These are phyloP conservation scores for Penicillium maclennaniae DNA, from an alignment of 495 filamentous ascomycete species.

Conservation along the genomic window DNA sequence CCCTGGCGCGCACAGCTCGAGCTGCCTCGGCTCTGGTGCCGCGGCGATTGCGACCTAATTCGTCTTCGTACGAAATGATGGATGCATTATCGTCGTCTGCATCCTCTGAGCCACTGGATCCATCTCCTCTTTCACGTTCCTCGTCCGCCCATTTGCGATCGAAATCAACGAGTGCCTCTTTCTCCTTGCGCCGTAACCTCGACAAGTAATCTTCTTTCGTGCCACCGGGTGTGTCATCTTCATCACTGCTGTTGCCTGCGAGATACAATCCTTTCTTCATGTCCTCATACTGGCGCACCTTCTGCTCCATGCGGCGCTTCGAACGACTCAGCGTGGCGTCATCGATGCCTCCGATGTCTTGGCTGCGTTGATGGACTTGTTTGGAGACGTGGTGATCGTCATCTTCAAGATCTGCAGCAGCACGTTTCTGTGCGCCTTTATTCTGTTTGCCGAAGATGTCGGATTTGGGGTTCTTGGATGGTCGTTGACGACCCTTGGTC, in stretches of 20 bases:
- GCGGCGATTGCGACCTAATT: slow-evolving; percentile 74
- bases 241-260: slow-evolving; percentile 32
- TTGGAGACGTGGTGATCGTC: slow-evolving; percentile 34
- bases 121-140: slow-evolving; percentile 35
- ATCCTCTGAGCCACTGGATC: slow-evolving; percentile 31
- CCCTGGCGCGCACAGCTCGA: slow-evolving; percentile 49
- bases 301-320: slow-evolving; percentile 78
- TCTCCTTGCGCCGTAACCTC: slow-evolving; percentile 37
- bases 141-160: slow-evolving; percentile 87
- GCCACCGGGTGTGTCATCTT: slow-evolving; percentile 40
- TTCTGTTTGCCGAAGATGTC: slow-evolving; percentile 71
- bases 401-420: slow-evolving; percentile 45
- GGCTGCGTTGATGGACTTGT: slow-evolving; percentile 36
- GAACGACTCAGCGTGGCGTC: slow-evolving; percentile 52
- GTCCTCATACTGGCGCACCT: slow-evolving; percentile 75
- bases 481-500: slow-evolving; percentile 56
- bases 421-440: slow-evolving; percentile 64
- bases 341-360: slow-evolving; percentile 42
- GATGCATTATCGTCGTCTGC: slow-evolving; percentile 51
- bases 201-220: slow-evolving; percentile 26
- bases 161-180: slow-evolving; percentile 76
- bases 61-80: slow-evolving; percentile 78
- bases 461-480: slow-evolving; percentile 59
- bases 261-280: slow-evolving; percentile 71
- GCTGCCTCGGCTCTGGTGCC: slow-evolving; percentile 63